Percentiles rank a stretch among this genome's conserved stretches.
Evolutionary conservation across 306 rosid genomes (phyloP).

Genomic region (Ziziphus jujuba): DNA sequence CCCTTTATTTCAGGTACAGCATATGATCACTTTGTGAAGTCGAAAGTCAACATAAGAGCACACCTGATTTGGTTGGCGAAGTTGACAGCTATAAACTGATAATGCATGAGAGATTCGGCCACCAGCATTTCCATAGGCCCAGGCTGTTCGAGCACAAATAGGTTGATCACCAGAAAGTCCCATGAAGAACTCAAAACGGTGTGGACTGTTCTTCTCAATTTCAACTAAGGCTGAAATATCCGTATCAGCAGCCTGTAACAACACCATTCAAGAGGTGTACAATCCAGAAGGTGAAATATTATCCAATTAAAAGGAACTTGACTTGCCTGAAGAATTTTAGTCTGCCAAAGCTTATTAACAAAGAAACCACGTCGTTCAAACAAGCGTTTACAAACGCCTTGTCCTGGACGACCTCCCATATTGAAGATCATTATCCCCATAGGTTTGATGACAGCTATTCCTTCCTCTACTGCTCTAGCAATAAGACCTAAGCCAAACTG

Average conservation of each 20-base stretch:
- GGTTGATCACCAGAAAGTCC: constrained; percentile 97
- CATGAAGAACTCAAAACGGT: constrained; percentile 99
- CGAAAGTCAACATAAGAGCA: constrained; percentile 26
- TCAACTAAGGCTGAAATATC: constrained; percentile 96
- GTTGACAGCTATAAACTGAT: constrained; percentile 96
- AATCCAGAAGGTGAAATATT: constrained; percentile 20
- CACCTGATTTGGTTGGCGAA: constrained; percentile 95
- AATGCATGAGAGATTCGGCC: constrained; percentile 92
- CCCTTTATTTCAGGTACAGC: constrained; percentile 18
- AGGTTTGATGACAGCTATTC: constrained; percentile 85
- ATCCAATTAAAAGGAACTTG: constrained; percentile 17
- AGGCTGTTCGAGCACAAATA: constrained; percentile 95
- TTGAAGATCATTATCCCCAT: constrained; percentile 92
- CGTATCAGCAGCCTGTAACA: constrained; percentile 83
- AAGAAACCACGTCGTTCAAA: constrained; percentile 93
- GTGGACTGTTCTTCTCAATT: constrained; percentile 97
- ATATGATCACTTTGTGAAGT: constrained; percentile 27
- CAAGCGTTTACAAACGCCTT: constrained; percentile 83
- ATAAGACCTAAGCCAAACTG: constrained; percentile 96
- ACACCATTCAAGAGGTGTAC: constrained; percentile 31
- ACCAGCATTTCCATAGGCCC: constrained; percentile 91
- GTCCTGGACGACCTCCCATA: constrained; percentile 99
- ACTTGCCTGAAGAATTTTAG: constrained; percentile 91
- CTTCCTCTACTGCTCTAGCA: constrained; percentile 99
- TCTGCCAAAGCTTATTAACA: constrained; percentile 92